These are phyloP conservation scores for Podospora didyma DNA, from an alignment of 495 filamentous ascomycete species.

Conservation along the genomic window DNA sequence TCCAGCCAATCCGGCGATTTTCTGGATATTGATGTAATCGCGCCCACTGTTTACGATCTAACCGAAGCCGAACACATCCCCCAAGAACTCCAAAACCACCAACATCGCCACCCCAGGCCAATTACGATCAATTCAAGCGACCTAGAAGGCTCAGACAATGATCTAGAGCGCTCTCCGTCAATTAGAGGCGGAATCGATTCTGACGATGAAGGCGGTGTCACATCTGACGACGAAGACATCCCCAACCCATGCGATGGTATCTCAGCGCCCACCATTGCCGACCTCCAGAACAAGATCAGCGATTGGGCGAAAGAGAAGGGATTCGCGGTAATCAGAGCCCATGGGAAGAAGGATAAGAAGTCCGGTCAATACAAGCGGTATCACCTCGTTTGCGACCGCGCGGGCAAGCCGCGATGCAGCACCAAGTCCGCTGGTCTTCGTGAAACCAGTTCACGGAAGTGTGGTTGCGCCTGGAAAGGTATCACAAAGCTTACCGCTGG, in stretches of 20 bases:
- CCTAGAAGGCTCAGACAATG: not conserved
- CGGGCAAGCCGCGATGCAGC: not conserved
- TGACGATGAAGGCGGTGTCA: not conserved
- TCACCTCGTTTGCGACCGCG: not conserved
- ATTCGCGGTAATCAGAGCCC: not conserved
- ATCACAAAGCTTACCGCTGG: not conserved
- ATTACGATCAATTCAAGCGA: too few relatives aligned
- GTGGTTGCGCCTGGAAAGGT: not conserved
- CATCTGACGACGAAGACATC: not conserved
- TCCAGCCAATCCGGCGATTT: too few relatives aligned
- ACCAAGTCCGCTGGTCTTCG: not conserved
- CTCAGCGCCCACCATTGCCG: not conserved
- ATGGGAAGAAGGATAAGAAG: not conserved
- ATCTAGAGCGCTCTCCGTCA: not conserved
- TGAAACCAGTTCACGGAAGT: not conserved
- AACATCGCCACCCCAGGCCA: too few relatives aligned
- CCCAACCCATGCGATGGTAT: not conserved
- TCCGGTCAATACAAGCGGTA: not conserved
- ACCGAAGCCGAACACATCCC: not conserved
- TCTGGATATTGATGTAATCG: not conserved
- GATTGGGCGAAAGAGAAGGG: not conserved
- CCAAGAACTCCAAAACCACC: too few relatives aligned
- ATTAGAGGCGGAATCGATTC: not conserved
- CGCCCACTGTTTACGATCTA: not conserved
- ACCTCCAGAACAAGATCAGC: not conserved